Evolutionary conservation across 2,329 filamentous ascomycete species (phyloP), one percentile per base, ranked within the genome.

Genomic region (Huntiella bhutanensis): DNA sequence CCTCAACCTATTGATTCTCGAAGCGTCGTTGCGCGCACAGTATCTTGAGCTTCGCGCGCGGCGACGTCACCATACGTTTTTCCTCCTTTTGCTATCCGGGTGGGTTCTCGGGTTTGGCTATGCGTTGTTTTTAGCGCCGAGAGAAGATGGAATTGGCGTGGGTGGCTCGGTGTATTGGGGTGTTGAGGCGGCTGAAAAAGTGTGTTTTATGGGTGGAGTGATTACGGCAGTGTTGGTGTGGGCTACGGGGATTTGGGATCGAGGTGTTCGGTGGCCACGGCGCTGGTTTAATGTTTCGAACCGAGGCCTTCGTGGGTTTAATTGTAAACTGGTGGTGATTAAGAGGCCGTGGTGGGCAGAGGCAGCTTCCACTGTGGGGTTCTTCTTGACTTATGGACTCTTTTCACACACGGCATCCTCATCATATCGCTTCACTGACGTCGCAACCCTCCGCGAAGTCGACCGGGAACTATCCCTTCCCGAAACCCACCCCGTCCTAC

Each of bases 101-200:
- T 98, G 91, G 91, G 78, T 85, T 41, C 64, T 74, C 51, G 80
- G 81, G 56, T 96, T 95, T 63, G 77, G 77, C 53, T 95, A 95
- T 62, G 80, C 84, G 8, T 73, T 96, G 42, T 96, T 93, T 67
- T 73, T 96, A 53, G 82, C 85, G n/a, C 87, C 87, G n/a, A 77
- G 88, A 53, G 88, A 95, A 61, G 88, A 96, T 66, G 88, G 88
- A 53, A 77, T 74, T 53, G 88, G 88, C 34, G 77, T 94, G 4
- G 91, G 91, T 45, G 88, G 91, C 32, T 88, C 81, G 11, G 85
- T 94, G 45, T 98, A 98, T 69, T 96, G 88, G 88, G 79, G 92
- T 22, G 75, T 96, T 3, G 88, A 96, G 57, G 83, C 82, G 59
- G 74, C 75, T 5, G 84, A 96, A 64, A 92, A 91, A 60, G 75